Evolutionary conservation across 176 grass and related monocot genomes (phyloP), one percentile per base, ranked within the genome.

Genomic region (Carex cristatella): DNA sequence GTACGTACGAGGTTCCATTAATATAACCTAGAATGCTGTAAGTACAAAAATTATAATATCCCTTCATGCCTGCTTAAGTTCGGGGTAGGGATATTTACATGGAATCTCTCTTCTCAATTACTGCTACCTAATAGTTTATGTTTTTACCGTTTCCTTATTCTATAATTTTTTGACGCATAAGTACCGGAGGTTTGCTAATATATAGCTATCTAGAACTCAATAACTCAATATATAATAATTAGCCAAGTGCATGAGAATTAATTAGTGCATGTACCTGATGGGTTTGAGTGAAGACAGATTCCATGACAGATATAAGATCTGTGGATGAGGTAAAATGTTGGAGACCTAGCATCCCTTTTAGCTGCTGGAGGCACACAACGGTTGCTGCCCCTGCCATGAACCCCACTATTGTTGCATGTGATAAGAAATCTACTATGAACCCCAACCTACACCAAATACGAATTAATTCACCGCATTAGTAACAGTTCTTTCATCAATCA

Each of bases 351-450:
- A 98, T 85, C 80, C 91, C 95, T 89, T 95, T 98, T 30, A 98
- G 89, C 86, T 98, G 95, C 80, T 98, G 95, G 11, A 98, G 90
- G 88, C 86, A 95, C 69, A 98, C 95, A 79, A 98, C 93, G 61
- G 93, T 98, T 35, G 95, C 95, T 23, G 95, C 95, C 56, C 95
- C 95, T 15, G 27, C 95, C 95, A 98, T 98, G 89, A 98, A 98
- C 33, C 95, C 95, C 6, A 95, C 89, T 89, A 98, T 95, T 30
- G 93, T 90, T 61, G 95, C 93, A 77, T 98, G 93, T 37, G 95
- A 98, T 49, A 98, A 6, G 6, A 98, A 94, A 60, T 98, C 95
- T 44, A 98, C 95, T 84, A 98, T 95, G 89, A 98, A 98, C 0
- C 95, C 95, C 54, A 98, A 65, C 93, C 95, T 94, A 57, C 9